Evolutionary conservation across 2,329 filamentous ascomycete species (phyloP).

Genomic region (Epichloe typhina): DNA sequence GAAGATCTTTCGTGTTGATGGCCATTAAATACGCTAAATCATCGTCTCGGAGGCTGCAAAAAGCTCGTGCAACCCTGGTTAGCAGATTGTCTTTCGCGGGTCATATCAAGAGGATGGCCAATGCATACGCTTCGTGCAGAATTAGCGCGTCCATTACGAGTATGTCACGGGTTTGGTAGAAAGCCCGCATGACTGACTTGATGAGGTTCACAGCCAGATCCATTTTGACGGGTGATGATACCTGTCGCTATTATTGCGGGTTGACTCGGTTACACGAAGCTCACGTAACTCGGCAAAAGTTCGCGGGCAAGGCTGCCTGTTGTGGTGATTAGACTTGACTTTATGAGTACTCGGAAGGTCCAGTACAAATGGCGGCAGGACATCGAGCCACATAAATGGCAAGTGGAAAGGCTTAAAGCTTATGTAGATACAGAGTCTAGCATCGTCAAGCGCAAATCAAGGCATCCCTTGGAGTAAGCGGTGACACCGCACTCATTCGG

Average conservation of each 20-base stretch:
- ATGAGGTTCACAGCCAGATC: slow-evolving; percentile 61
- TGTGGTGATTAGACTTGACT: not conserved
- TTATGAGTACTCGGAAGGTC: not conserved
- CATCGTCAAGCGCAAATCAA: not conserved
- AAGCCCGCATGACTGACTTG: slow-evolving; percentile 72
- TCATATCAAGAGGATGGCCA: slow-evolving; percentile 1
- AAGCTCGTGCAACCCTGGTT: not conserved
- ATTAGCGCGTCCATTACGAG: slow-evolving; percentile 78
- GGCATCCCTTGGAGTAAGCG: not conserved
- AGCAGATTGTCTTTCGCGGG: not conserved
- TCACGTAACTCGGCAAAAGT: not conserved
- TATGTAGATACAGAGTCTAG: not conserved
- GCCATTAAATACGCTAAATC: slow-evolving; percentile 79
- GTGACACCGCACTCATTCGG: not conserved
- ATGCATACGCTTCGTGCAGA: slow-evolving; percentile 62
- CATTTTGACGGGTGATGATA: slow-evolving; percentile 19
- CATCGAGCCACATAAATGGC: too few species aligned
- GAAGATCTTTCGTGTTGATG: slow-evolving; percentile 83
- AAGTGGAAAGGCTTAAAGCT: not conserved
- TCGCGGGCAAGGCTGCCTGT: not conserved
- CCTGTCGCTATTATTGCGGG: not conserved
- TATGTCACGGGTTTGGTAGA: slow-evolving; percentile 76
- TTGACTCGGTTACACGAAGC: not conserved
- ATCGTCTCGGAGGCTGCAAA: slow-evolving; percentile 69
- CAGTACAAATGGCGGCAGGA: too few species aligned